A percentile compares a stretch with the other conserved stretches of the same genome.
Evolutionary conservation across 2,329 filamentous ascomycete genomes (phyloP).

Genomic region (Shiraia sp.): DNA sequence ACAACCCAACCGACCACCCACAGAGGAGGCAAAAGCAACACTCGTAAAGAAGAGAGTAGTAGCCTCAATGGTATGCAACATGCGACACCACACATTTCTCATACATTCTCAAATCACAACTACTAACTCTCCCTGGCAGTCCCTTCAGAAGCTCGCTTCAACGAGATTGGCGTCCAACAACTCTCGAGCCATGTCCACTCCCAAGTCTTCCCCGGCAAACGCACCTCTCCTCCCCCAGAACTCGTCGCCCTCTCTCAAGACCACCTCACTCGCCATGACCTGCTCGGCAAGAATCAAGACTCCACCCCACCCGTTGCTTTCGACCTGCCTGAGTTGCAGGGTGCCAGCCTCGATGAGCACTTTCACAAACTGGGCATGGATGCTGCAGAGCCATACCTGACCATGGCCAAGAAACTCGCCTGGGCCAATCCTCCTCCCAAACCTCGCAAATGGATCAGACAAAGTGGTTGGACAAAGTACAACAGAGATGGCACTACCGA

Average conservation of each 20-base stretch:
- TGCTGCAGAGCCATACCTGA: constrained; percentile 81
- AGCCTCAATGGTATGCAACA: constrained; percentile 28
- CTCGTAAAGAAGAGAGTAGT: constrained; percentile 1
- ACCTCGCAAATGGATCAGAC: constrained; percentile 73
- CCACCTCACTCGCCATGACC: constrained; percentile 81
- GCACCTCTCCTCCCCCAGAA: constrained; percentile 63
- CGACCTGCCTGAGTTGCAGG: constrained; percentile 79
- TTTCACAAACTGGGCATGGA: constrained; percentile 88
- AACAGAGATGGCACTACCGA: constrained; percentile 73
- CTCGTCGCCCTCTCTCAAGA: constrained; percentile 80
- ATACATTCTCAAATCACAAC: not conserved
- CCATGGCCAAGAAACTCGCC: constrained; percentile 74
- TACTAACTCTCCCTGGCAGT: constrained; percentile 19
- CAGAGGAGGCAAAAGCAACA: not conserved
- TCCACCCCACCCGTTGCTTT: constrained; percentile 75
- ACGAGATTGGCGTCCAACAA: constrained; percentile 93
- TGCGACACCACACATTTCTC: too few relatives aligned
- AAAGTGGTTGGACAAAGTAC: constrained; percentile 96
- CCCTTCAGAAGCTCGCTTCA: constrained; percentile 70
- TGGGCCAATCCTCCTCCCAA: constrained; percentile 60
- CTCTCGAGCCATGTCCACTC: constrained; percentile 79
- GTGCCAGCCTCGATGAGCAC: constrained; percentile 85
- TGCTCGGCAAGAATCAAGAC: constrained; percentile 89
- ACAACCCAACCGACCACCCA: constrained; percentile 16
- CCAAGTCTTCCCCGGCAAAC: constrained; percentile 74